These are phyloP conservation scores for Apodospora peruviana DNA, from an alignment of 495 filamentous ascomycete species.

Conservation along the genomic window DNA sequence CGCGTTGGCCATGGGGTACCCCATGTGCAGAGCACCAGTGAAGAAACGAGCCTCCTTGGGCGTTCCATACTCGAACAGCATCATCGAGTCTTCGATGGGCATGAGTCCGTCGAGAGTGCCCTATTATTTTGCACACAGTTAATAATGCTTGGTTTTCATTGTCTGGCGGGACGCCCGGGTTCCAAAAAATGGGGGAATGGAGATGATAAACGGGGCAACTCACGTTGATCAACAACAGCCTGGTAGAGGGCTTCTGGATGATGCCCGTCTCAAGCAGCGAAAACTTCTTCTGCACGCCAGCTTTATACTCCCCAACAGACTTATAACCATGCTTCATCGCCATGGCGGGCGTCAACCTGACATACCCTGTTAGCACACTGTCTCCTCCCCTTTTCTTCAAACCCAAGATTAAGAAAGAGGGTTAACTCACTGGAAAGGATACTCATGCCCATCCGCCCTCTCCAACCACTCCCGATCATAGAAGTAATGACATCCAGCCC, in stretches of 20 bases:
- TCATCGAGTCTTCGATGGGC: slow-evolving; percentile 71
- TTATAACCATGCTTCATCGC: slow-evolving; percentile 67
- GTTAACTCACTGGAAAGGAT: slow-evolving; percentile 61
- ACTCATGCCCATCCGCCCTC: slow-evolving; percentile 66
- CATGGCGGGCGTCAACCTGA: slow-evolving; percentile 56
- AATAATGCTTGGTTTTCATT: neutral
- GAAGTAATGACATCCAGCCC: slow-evolving; percentile 67
- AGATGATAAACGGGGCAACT: slow-evolving; percentile 10
- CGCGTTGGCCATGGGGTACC: slow-evolving; percentile 52
- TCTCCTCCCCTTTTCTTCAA: neutral
- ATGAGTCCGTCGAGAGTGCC: slow-evolving; percentile 67
- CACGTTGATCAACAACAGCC: slow-evolving; percentile 65
- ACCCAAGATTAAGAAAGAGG: neutral
- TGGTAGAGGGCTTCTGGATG: slow-evolving; percentile 54
- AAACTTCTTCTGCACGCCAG: slow-evolving; percentile 61
- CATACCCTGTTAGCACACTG: neutral
- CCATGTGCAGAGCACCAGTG: slow-evolving; percentile 57
- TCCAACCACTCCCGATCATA: slow-evolving; percentile 60
- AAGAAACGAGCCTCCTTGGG: slow-evolving; percentile 69
- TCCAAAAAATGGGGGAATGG: slow-evolving; percentile 1
- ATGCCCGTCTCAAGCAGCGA: slow-evolving; percentile 68
- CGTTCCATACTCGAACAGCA: slow-evolving; percentile 61
- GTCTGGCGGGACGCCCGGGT: neutral
- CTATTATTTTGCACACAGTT: slow-evolving; percentile 22
- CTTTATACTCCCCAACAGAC: slow-evolving; percentile 53